Base-by-base conservation (phyloP, 2,329 filamentous ascomycete species). In the Ceratocystis destructans region DNA sequence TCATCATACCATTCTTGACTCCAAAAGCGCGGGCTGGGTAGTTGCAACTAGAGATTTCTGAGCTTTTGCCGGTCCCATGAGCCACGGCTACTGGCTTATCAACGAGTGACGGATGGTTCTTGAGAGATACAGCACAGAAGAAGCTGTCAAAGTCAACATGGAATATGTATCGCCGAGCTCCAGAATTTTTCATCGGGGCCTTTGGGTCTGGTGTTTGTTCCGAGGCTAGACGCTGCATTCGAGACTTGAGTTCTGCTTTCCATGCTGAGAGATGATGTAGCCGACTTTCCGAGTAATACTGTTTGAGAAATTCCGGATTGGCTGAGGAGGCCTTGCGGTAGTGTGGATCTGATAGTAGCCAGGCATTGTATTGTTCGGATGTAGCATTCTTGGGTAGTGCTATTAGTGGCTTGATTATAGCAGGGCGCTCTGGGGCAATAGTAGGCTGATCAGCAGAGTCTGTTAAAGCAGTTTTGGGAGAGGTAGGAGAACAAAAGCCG, bases 121-220 rank as follows among this genome's bases (percentile, higher is more conserved):
- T 90, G 15, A 85, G 73, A 0, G 94, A 96, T 0, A 99, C 90
- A 0, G 95, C 90, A 68, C 92, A 96, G 75, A 99, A 99, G 77
- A 99, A 99, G 75, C 91, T 94, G 76, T 99, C 95, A 74, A 99
- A 99, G 73, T 99, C 94, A 37, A 99, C 90, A 72, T 99, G 94
- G 72, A 99, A 83, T 64, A 99, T 82, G 71, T 97, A 99, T 63
- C 88, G 79, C 68, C 92, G 82, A 2, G 85, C 77, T 0, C 87
- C 88, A 12, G 82, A 78, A 31, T 80, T 79, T 53, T 80, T 79
- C 71, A 86, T 79, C 70, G 77, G 5, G 69, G 73, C 71, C 73
- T 81, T 76, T 2, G 71, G 41, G 72, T 79, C 65, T 68, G 79
- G 70, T 0, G 77, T 76, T 72, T 87, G 90, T 70, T 95, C 88